These are phyloP conservation scores for Dendrocalamus latiflorus DNA, from an alignment of 202 grass and related monocot species.

Conservation along the genomic window DNA sequence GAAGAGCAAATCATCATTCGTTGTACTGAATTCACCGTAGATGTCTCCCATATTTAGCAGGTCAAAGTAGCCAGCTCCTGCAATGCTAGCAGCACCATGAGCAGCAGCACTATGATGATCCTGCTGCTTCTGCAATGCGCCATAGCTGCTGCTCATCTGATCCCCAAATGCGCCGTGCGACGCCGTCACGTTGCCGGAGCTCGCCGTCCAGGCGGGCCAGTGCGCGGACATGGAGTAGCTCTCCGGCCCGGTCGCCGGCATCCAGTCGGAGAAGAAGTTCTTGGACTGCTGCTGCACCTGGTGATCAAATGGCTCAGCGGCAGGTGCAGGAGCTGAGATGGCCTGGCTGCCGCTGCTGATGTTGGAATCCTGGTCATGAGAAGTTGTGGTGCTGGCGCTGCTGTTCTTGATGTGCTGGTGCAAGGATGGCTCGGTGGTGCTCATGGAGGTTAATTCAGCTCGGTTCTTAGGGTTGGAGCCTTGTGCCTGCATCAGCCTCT, in stretches of 20 bases:
- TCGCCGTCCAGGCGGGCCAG: slow-evolving; percentile 45
- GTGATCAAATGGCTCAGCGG: slow-evolving; percentile 26
- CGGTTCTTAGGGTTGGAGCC: slow-evolving; percentile 39
- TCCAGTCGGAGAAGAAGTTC: slow-evolving; percentile 61
- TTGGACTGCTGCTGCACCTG: slow-evolving; percentile 15
- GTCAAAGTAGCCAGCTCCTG: slow-evolving; percentile 60
- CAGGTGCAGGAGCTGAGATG: slow-evolving; percentile 18
- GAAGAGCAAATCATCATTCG: slow-evolving; percentile 60
- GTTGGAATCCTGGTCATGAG: slow-evolving; percentile 41
- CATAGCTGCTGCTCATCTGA: slow-evolving; percentile 49
- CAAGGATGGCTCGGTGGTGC: slow-evolving; percentile 41
- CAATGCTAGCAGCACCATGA: slow-evolving; percentile 19
- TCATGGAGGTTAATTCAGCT: slow-evolving; percentile 31
- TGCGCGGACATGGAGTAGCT: slow-evolving; percentile 42
- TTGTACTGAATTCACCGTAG: slow-evolving; percentile 43
- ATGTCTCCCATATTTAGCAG: slow-evolving; percentile 70
- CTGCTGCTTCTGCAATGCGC: slow-evolving; percentile 18
- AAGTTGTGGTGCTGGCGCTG: slow-evolving; percentile 28
- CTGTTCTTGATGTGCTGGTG: slow-evolving; percentile 33
- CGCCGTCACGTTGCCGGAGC: slow-evolving; percentile 44
- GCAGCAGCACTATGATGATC: slow-evolving; percentile 6
- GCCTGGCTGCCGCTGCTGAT: slow-evolving; percentile 8
- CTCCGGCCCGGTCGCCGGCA: slow-evolving; percentile 3
- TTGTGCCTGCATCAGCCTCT: slow-evolving; percentile 57
- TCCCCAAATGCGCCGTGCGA: slow-evolving; percentile 37